phyloP scores from a whole-genome alignment of 331 rosid species.

The Erythrophleum ivorense region DNA sequence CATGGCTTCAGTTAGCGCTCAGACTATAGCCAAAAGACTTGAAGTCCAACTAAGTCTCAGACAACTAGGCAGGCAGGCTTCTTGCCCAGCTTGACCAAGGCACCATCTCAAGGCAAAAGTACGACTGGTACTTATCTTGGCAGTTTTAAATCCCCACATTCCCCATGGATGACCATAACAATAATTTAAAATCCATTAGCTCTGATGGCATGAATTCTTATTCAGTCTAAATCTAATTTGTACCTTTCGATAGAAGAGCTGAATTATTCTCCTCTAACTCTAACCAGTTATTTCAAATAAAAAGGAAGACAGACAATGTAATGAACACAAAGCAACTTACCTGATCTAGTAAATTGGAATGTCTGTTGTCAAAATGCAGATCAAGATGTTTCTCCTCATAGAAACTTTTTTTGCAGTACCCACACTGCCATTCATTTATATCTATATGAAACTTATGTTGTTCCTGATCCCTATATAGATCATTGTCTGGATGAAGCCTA shows the following conservation, averaged over 20 bases:
- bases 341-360: conserved; percentile 66
- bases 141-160: conserved; percentile 8
- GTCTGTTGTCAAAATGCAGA: conserved; percentile 78
- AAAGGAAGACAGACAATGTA: conserved; percentile 16
- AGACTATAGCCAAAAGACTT: background rate
- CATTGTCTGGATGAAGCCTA: conserved; percentile 58
- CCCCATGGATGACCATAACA: conserved; percentile 18
- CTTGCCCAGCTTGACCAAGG: conserved; percentile 21
- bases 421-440: conserved; percentile 62
- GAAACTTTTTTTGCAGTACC: conserved; percentile 59
- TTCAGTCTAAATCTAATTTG: conserved; percentile 7
- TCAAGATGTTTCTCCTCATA: conserved; percentile 69
- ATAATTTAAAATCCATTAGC: conserved; percentile 9
- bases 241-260: background rate
- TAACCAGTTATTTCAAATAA: conserved; percentile 11
- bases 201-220: conserved; percentile 2
- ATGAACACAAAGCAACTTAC: conserved; percentile 47
- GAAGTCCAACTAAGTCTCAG: background rate
- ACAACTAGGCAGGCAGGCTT: conserved; percentile 4
- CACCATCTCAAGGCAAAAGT: conserved; percentile 24
- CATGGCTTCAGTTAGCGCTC: conserved; percentile 11
- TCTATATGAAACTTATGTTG: conserved; percentile 52
- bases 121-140: too few relatives aligned
- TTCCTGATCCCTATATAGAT: conserved; percentile 65
- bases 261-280: background rate